Conservation (phyloP, 768 basidiomycete genomes). For the Agrocybe pediades region DNA sequence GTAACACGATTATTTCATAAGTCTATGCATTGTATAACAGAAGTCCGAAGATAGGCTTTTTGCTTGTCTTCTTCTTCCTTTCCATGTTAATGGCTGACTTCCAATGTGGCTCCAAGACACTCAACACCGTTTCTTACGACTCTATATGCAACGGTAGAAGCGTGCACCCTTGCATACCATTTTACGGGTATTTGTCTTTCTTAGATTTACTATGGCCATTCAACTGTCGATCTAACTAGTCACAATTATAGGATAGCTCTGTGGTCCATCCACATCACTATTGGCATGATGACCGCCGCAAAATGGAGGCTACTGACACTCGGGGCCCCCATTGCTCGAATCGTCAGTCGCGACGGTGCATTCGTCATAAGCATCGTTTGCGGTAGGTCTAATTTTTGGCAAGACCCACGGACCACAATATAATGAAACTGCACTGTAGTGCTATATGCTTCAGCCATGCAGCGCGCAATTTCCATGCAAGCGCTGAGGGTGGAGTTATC, state of each 20-base stretch:
- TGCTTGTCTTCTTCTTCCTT: not conserved
- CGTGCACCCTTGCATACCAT: not conserved
- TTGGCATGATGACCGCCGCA: not conserved
- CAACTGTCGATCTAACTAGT: not conserved
- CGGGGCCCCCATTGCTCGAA: not conserved
- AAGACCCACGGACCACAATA: not conserved
- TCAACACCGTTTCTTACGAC: not conserved
- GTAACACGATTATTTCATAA: not conserved
- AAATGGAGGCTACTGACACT: not conserved
- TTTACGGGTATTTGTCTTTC: not conserved
- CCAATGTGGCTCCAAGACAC: not conserved
- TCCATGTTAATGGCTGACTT: not conserved
- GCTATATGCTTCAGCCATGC: not conserved
- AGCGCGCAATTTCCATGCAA: not conserved
- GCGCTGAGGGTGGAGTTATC: not conserved
- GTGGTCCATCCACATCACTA: not conserved
- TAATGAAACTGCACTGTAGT: not conserved
- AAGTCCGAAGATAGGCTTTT: not conserved
- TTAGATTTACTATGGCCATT: not conserved
- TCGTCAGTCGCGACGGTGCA: not conserved
- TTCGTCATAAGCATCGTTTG: not conserved
- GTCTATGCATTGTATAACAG: not conserved
- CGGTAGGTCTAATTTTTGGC: not conserved
- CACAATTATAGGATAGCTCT: not conserved
- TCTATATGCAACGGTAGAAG: not conserved